Evolutionary conservation across 805 yeast species (phyloP).

Genomic region (Wickerhamomyces chaumierensis): DNA sequence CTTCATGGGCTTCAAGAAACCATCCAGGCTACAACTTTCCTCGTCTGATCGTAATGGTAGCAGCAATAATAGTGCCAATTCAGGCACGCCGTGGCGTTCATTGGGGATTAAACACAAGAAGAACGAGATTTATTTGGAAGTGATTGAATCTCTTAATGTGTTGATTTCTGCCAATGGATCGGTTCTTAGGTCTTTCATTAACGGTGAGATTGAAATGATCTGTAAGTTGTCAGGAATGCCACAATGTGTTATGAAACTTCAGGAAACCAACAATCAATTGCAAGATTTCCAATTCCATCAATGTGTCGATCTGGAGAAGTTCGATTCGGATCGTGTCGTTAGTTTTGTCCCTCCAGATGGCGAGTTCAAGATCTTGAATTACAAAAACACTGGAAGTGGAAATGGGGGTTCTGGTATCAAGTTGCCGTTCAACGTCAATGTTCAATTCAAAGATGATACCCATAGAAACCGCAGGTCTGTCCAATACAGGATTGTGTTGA

Average conservation of each 20-base stretch:
- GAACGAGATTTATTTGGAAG: conserved; percentile 70
- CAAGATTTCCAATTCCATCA: conserved; percentile 83
- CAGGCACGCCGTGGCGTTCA: conserved; percentile 49
- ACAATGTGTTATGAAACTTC: conserved; percentile 67
- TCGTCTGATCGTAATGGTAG: neutral
- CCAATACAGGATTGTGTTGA: conserved; percentile 52
- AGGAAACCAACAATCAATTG: conserved; percentile 41
- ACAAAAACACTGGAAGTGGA: no score
- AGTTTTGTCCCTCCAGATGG: conserved; percentile 85
- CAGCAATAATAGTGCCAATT: neutral
- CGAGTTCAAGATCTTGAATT: conserved; percentile 71
- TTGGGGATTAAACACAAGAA: conserved; percentile 64
- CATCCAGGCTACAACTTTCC: neutral
- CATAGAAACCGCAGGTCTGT: conserved; percentile 13
- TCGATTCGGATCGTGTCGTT: conserved; percentile 53
- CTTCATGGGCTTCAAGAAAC: no score
- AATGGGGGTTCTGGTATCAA: conserved; percentile 44
- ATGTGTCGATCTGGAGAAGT: conserved; percentile 65
- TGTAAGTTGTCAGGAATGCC: conserved; percentile 77
- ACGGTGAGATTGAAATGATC: conserved; percentile 63
- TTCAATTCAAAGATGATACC: conserved; percentile 34
- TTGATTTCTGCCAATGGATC: conserved; percentile 57
- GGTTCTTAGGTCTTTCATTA: conserved; percentile 58
- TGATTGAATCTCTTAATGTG: conserved; percentile 64
- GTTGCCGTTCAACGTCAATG: conserved; percentile 63